A percentile compares a stretch with the other conserved stretches of the same genome.
Conservation (phyloP, 2,329 filamentous ascomycete species). For the Claviceps sp. region DNA sequence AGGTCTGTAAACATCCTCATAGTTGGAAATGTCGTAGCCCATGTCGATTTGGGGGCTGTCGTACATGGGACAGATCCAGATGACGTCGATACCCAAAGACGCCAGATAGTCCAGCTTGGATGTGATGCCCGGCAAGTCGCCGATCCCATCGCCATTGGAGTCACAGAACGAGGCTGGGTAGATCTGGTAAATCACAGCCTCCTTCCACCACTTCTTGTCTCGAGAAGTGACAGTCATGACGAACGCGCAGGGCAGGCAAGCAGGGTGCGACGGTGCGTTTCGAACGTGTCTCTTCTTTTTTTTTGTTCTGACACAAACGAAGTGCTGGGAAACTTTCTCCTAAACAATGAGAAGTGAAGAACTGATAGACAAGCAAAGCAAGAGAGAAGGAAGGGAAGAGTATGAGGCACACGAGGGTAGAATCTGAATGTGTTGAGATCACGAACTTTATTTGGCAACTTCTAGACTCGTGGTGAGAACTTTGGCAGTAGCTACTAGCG, state of each 20-base stretch:
- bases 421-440: neutral
- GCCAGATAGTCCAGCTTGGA: constrained; percentile 49
- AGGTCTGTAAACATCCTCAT: constrained; percentile 48
- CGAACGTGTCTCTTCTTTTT: neutral
- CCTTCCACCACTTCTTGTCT: constrained; percentile 38
- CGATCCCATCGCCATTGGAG: constrained; percentile 44
- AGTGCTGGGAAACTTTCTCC: no score
- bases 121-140: constrained; percentile 50
- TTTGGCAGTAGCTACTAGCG: neutral
- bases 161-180: constrained; percentile 46
- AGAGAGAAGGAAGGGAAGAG: neutral
- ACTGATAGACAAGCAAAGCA: neutral
- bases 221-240: constrained; percentile 13
- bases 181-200: constrained; percentile 44
- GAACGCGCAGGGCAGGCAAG: neutral
- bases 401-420: neutral
- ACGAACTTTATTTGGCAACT: neutral
- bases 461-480: neutral
- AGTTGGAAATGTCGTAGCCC: constrained; percentile 59
- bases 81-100: constrained; percentile 45
- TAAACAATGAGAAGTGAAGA: no score
- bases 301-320: neutral
- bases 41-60: constrained; percentile 53
- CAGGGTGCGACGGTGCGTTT: no score
- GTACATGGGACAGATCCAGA: constrained; percentile 57